Evolutionary conservation across 148 eudicot species (phyloP), one percentile per base, ranked within the genome.

Genomic region (Vaccinium corymbosum): DNA sequence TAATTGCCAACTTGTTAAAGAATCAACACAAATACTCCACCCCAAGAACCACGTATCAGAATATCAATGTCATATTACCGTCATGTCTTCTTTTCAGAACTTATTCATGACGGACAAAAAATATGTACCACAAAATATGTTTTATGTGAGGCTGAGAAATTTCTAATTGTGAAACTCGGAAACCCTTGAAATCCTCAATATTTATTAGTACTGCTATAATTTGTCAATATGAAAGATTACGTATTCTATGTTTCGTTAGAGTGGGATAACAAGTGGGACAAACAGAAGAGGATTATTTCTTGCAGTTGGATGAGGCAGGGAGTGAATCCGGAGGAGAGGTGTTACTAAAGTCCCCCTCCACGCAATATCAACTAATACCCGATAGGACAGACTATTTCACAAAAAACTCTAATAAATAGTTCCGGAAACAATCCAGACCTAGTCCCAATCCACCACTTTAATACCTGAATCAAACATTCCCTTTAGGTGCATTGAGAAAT

Each of bases 1-100:
- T 96, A 79, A 79, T 79, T 84, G 50, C 80, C 80, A 84, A 78
- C 27, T 76, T 10, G 90, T 91, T 85, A 94, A 91, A 87, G 92
- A 91, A 84, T 20, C 27, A 83, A 76, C 48, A 25, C 42, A 49
- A 72, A 73, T 1, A 61, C 29, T 53, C 7, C 32, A 12, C 56
- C 13, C 13, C 50, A 72, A 72, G 76, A 13, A 73, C 17, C 73
- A 68, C 13, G 17, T 27, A 68, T 68, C 1, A 68, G 22, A 68
- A 27, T 25, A 68, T 68, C 12, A 29, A 68, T 4, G 17, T 27
- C 29, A 14, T 22, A 13, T 27, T 68, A 68, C 13, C 38, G 17
- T 29, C 7, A 0, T 4, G 17, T 29, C 38, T 19, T 14, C 27
- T 12, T 27, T 29, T 25, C 35, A 4, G 4, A 27, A 25, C 6